Percentiles rank a stretch among this genome's conserved stretches.
phyloP scores from a whole-genome alignment of 805 yeast genomes.

The Kazachstania taianensis region DNA sequence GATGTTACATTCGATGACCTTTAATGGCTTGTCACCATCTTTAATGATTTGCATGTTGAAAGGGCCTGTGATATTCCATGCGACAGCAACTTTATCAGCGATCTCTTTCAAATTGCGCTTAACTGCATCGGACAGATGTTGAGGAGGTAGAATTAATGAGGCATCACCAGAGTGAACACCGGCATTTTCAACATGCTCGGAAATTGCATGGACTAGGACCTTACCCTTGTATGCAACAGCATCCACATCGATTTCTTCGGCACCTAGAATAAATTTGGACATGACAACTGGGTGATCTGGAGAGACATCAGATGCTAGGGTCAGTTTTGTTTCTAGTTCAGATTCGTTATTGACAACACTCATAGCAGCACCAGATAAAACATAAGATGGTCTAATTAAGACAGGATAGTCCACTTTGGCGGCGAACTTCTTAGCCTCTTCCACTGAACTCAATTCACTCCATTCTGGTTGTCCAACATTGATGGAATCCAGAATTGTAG shows the following conservation, averaged over 20 bases:
- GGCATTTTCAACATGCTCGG: constrained; percentile 97
- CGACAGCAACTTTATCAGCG: constrained; percentile 86
- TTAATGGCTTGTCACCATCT: constrained; percentile 57
- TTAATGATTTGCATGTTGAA: constrained; percentile 96
- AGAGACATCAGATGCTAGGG: constrained; percentile 84
- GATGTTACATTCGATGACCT: constrained; percentile 97
- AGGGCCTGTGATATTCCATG: constrained; percentile 96
- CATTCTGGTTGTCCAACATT: constrained; percentile 95
- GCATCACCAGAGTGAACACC: constrained; percentile 99
- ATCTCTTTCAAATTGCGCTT: constrained; percentile 72
- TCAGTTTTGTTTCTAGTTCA: constrained; percentile 74
- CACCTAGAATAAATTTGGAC: constrained; percentile 90
- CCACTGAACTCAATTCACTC: constrained; percentile 86
- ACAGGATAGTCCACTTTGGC: constrained; percentile 87
- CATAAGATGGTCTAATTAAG: constrained; percentile 94
- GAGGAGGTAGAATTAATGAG: constrained; percentile 89
- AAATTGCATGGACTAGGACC: constrained; percentile 86
- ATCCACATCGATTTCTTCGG: constrained; percentile 94
- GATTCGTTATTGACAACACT: constrained; percentile 71
- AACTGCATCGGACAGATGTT: constrained; percentile 52
- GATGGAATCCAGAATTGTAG: constrained; percentile 85
- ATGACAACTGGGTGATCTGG: constrained; percentile 97
- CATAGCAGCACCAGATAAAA: constrained; percentile 98
- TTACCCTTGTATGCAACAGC: constrained; percentile 88
- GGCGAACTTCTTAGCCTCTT: constrained; percentile 80